Evolutionary conservation across 202 grass and related monocot species (phyloP).

Genomic region (Schoenoplectus triqueter): DNA sequence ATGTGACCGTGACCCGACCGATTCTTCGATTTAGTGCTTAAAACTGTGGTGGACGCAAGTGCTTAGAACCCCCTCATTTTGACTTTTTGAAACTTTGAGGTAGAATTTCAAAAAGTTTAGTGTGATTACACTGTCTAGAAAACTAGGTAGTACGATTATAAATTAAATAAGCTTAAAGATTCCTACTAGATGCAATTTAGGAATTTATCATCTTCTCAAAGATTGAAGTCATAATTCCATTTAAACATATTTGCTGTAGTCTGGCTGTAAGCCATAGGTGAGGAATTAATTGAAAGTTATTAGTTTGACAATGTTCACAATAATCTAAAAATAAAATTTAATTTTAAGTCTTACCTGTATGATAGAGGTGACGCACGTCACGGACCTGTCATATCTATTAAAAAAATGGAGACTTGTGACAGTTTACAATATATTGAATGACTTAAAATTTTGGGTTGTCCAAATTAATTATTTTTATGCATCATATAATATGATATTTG

Average conservation of each 20-base stretch:
- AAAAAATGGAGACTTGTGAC: too few relatives aligned
- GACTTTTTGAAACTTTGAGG: not conserved
- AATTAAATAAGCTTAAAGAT: not conserved
- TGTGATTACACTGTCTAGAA: not conserved
- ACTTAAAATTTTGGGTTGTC: too few relatives aligned
- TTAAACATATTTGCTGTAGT: not conserved
- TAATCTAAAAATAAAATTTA: too few relatives aligned
- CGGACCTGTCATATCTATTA: too few relatives aligned
- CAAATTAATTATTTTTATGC: too few relatives aligned
- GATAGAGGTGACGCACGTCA: too few relatives aligned
- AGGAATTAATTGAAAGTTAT: too few relatives aligned
- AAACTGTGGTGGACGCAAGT: not conserved
- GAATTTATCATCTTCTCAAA: not conserved
- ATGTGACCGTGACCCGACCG: not conserved
- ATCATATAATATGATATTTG: not conserved
- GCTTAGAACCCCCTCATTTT: not conserved
- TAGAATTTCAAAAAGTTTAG: conserved; percentile 2
- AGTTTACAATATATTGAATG: too few relatives aligned
- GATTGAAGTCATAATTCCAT: not conserved
- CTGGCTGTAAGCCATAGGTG: not conserved
- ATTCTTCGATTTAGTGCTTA: conserved; percentile 13
- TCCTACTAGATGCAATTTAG: not conserved
- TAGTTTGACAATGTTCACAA: too few relatives aligned
- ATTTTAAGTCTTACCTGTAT: too few relatives aligned
- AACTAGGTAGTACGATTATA: not conserved